Evolutionary conservation across 768 basidiomycete genomes (phyloP).

Genomic region (Serendipita sp.): DNA sequence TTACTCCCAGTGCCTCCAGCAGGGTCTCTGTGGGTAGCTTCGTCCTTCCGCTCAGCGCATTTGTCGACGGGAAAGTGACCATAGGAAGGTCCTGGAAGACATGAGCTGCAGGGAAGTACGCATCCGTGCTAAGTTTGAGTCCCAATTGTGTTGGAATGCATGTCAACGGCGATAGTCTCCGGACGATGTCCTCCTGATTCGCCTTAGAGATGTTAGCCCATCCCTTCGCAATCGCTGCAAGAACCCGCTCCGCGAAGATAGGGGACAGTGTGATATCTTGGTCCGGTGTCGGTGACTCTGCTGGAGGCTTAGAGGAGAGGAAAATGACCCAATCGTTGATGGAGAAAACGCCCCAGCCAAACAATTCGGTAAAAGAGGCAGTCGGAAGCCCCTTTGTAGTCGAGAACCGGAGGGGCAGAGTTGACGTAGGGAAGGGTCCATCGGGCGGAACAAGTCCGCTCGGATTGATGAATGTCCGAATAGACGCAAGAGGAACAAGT

Average conservation of each 20-base stretch:
- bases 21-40: slow-evolving; percentile 16
- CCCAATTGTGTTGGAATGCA: slow-evolving; percentile 64
- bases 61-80: slow-evolving; percentile 64
- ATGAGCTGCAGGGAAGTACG: slow-evolving; percentile 75
- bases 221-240: slow-evolving; percentile 44
- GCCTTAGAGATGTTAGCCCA: slow-evolving; percentile 49
- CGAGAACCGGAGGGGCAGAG: slow-evolving; percentile 40
- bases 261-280: slow-evolving; percentile 51
- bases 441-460: slow-evolving; percentile 47
- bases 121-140: slow-evolving; percentile 49
- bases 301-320: slow-evolving; percentile 32
- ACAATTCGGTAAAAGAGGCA: slow-evolving; percentile 32
- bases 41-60: slow-evolving; percentile 25
- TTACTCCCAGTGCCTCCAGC: slow-evolving; percentile 56
- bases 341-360: slow-evolving; percentile 68
- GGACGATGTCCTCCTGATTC: slow-evolving; percentile 33
- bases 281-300: slow-evolving; percentile 28
- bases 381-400: slow-evolving; percentile 45
- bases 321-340: slow-evolving; percentile 61
- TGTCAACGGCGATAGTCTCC: slow-evolving; percentile 31
- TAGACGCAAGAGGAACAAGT: slow-evolving; percentile 50
- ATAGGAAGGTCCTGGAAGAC: slow-evolving; percentile 83
- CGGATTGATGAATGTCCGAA: slow-evolving; percentile 58
- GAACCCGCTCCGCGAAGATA: slow-evolving; percentile 66
- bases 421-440: slow-evolving; percentile 57